Evolutionary conservation across 108 stramenopile genomes (phyloP).

Genomic region (Nitzschia inconspicua): DNA sequence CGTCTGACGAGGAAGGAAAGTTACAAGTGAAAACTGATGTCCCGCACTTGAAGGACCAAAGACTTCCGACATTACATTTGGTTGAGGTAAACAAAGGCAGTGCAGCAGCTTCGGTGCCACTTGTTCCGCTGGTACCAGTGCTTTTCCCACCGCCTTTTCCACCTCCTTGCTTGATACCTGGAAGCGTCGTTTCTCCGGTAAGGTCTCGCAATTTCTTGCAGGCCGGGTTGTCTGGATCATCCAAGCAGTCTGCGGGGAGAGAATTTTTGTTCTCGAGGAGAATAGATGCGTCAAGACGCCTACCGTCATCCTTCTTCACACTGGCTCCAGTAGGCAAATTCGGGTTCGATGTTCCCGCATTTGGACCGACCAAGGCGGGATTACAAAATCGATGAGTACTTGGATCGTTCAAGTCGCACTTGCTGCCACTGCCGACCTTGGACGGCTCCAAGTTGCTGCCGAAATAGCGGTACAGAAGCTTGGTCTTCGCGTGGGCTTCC

Average conservation of each 20-base stretch:
- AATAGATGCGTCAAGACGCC: background rate
- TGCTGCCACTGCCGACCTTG: constrained; percentile 11
- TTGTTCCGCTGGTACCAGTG: background rate
- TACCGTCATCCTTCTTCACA: background rate
- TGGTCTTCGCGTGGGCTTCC: constrained; percentile 16
- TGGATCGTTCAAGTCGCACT: constrained; percentile 27
- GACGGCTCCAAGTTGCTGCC: constrained; percentile 13
- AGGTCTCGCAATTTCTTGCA: constrained; percentile 7
- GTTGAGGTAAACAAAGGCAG: no score
- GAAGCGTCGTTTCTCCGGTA: background rate
- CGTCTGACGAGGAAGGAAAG: no score
- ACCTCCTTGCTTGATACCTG: background rate
- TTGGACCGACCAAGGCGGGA: constrained; percentile 6
- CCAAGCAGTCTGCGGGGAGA: constrained; percentile 24
- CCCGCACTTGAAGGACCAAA: no score
- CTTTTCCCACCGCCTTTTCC: background rate
- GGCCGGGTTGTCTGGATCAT: constrained; percentile 26
- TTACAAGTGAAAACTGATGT: no score
- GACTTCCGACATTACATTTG: no score
- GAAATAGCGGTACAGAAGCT: constrained; percentile 28
- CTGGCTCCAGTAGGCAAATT: constrained; percentile 12
- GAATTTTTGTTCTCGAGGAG: background rate
- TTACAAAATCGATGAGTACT: constrained; percentile 19
- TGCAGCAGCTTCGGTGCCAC: no score
- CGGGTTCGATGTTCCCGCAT: background rate